Base-by-base conservation (phyloP, 352 stramenopile genomes). In the Globisporangium iwayamae region DNA sequence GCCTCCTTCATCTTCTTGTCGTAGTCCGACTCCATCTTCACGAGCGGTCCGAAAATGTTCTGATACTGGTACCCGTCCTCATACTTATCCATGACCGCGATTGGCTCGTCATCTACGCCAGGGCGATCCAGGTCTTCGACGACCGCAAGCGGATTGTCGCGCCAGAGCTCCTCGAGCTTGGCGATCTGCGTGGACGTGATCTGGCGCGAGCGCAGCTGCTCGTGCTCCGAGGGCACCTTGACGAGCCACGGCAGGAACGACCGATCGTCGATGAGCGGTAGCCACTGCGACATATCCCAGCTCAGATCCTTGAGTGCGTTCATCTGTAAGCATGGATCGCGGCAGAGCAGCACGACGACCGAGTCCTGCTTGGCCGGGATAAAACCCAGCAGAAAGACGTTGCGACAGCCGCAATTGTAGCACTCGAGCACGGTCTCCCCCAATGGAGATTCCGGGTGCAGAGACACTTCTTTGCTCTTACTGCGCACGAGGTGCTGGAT, bases 21-120 rank as follows among this genome's bases (percentile, higher is more conserved):
- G 66, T 99, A 99, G 79, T 99, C 97, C 5, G 97, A 98, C 81
- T 99, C 98, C 77, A 99, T 96, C 76, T 99, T 99, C n/a, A 99
- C 97, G 11, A 99, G 75, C 11, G 98, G 98, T 4, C 93, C 97
- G 64, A 99, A 92, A 52, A 99, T 93, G 78, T 99, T 99, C 76
- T 99, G 97, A 81, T 99, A 99, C 81, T 99, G 97, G 74, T 99
- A 99, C 28, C 97, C 98, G 72, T 99, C 97, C 60, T 99, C 96
- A 72, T 99, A 99, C 38, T 90, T 88, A 18, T 93, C 69, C 36
- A 92, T 68, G 0, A 98, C 96, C 0, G 89, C 76, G 16, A 83
- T 78, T 0, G 90, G 85, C 52, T 96, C 89, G 43, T 97, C 87
- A 36, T 97, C 89, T 55, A 98, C 83, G 39, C 96, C 92, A 0